These are phyloP conservation scores for Nigrograna mackinnonii DNA, from an alignment of 2,329 filamentous ascomycete species.

Conservation along the genomic window DNA sequence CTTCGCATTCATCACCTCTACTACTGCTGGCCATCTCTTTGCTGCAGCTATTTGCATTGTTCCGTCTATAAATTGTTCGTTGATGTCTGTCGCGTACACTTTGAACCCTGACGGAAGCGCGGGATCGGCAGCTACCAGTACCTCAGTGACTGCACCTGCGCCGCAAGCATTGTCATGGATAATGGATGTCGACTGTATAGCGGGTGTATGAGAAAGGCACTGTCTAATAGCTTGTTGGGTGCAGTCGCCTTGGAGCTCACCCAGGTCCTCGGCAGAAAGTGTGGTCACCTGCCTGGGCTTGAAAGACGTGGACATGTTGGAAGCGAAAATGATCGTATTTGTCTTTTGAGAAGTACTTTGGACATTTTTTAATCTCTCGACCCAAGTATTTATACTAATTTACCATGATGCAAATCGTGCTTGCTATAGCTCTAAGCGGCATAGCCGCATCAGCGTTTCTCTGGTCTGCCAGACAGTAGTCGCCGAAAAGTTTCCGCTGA, in stretches of 20 bases:
- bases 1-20: slow-evolving; percentile 1
- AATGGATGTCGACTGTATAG: slow-evolving; percentile 10
- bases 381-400: too few relatives aligned
- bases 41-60: neutral
- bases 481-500: too few relatives aligned
- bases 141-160: slow-evolving; percentile 12
- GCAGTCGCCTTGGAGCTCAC: slow-evolving; percentile 6
- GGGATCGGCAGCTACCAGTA: slow-evolving; percentile 3
- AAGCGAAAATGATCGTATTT: neutral
- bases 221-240: slow-evolving; percentile 2
- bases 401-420: too few relatives aligned
- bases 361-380: too few relatives aligned
- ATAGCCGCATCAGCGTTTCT: too few relatives aligned
- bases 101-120: neutral
- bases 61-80: slow-evolving; percentile 1
- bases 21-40: slow-evolving; percentile 1
- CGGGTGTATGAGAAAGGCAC: slow-evolving; percentile 7
- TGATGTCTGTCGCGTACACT: slow-evolving; percentile 7
- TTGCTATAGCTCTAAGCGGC: too few relatives aligned
- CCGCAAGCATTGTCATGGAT: slow-evolving; percentile 21
- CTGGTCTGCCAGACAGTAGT: too few relatives aligned
- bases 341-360: too few relatives aligned
- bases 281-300: slow-evolving; percentile 3
- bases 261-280: neutral
- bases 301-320: slow-evolving; percentile 1